Evolutionary conservation across 371 early-diverging fungal genomes (phyloP).

Genomic region (Blakeslea trispora): DNA sequence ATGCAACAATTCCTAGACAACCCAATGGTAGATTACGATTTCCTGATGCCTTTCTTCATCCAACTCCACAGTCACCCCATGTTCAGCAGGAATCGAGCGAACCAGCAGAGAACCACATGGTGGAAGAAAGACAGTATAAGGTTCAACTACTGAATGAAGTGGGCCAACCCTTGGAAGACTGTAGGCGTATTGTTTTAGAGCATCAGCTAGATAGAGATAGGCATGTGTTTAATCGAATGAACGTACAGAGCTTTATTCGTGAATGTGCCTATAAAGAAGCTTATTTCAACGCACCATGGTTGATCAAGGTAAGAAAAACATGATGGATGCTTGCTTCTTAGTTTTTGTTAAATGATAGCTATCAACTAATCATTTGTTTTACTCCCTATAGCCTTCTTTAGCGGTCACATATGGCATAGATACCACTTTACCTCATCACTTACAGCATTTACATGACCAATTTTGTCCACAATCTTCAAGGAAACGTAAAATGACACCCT

Average conservation of each 20-base stretch:
- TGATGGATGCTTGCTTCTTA: no score
- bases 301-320: constrained; percentile 67
- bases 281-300: constrained; percentile 71
- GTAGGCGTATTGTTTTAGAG: constrained; percentile 30
- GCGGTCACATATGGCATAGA: constrained; percentile 52
- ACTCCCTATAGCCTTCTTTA: constrained; percentile 53
- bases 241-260: constrained; percentile 65
- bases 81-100: not conserved
- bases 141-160: constrained; percentile 40
- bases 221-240: constrained; percentile 54
- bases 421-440: constrained; percentile 45
- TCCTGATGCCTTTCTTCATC: constrained; percentile 51
- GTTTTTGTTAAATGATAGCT: no score
- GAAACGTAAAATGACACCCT: constrained; percentile 20
- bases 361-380: no score
- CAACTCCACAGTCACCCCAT: constrained; percentile 24
- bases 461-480: constrained; percentile 29
- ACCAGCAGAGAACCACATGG: not conserved
- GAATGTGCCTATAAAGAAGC: constrained; percentile 66
- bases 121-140: constrained; percentile 23
- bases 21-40: constrained; percentile 45
- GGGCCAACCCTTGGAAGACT: constrained; percentile 33
- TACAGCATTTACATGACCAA: constrained; percentile 46
- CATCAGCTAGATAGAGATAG: constrained; percentile 31
- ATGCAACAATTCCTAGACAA: constrained; percentile 33